Conservation (phyloP, 2,329 filamentous ascomycete genomes). For the Myriosclerotinia scirpicola region DNA sequence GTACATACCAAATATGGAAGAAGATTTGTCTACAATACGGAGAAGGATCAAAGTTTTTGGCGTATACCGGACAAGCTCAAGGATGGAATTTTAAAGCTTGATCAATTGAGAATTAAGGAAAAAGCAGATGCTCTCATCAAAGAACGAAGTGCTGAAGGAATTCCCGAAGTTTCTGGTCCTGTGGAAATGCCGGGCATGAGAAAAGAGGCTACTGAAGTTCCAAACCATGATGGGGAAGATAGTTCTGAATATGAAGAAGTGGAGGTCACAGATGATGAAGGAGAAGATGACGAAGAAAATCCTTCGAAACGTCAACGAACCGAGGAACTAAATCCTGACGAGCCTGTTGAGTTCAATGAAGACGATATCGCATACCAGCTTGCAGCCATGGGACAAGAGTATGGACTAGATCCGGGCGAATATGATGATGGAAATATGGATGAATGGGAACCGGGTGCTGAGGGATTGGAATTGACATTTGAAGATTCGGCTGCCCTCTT, state of each 20-base stretch:
- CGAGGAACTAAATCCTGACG: constrained; percentile 44
- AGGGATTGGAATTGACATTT: constrained; percentile 68
- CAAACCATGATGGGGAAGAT: constrained; percentile 49
- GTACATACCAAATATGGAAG: constrained; percentile 90
- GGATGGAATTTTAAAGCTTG: constrained; percentile 70
- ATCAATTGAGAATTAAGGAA: constrained; percentile 67
- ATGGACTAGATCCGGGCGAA: constrained; percentile 73
- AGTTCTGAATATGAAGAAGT: constrained; percentile 69
- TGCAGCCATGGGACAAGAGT: constrained; percentile 84
- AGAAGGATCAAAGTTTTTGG: constrained; percentile 90
- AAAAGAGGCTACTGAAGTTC: constrained; percentile 22
- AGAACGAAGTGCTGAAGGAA: constrained; percentile 31
- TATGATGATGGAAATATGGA: constrained; percentile 65
- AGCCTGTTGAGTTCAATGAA: constrained; percentile 79
- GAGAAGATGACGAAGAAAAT: constrained; percentile 51
- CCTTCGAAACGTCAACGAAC: constrained; percentile 51
- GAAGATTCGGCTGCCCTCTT: constrained; percentile 78
- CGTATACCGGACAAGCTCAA: constrained; percentile 86
- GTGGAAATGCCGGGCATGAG: constrained; percentile 30
- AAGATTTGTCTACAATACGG: constrained; percentile 85
- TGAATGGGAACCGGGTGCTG: constrained; percentile 68
- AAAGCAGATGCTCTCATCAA: constrained; percentile 46
- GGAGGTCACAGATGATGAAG: constrained; percentile 49
- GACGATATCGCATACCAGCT: constrained; percentile 93
- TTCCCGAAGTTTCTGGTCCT: constrained; percentile 38